These are phyloP conservation scores for Solanum lycopersicoides DNA, from an alignment of 257 asterid genomes.

Conservation along the genomic window DNA sequence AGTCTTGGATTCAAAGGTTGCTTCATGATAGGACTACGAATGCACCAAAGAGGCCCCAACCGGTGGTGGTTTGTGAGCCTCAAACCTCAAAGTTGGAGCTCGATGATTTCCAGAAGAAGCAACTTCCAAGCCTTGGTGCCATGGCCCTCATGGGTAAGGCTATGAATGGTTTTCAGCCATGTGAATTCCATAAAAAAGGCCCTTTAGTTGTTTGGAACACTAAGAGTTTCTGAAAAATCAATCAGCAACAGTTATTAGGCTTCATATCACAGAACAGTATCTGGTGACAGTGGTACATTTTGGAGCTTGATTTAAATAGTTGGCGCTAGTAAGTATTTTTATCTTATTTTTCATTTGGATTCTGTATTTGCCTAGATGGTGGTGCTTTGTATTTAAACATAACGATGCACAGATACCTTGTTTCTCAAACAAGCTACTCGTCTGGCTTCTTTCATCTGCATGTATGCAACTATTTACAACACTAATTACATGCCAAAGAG, in stretches of 20 bases:
- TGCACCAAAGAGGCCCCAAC: constrained; percentile 16
- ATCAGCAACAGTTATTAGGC: background rate
- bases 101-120: constrained; percentile 42
- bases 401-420: background rate
- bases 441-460: background rate
- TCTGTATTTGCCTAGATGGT: background rate
- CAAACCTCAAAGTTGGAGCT: constrained; percentile 22
- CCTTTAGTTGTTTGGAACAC: constrained; percentile 58
- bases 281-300: background rate
- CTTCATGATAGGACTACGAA: constrained; percentile 9
- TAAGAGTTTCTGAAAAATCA: constrained; percentile 13
- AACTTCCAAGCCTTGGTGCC: constrained; percentile 77
- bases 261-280: no score
- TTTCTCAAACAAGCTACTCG: background rate
- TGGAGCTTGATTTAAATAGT: background rate
- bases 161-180: constrained; percentile 36
- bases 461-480: background rate
- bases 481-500: background rate
- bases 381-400: background rate
- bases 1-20: constrained; percentile 77
- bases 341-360: background rate
- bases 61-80: constrained; percentile 31
- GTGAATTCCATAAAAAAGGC: constrained; percentile 43
- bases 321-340: background rate
- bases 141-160: constrained; percentile 82